Base-by-base conservation (phyloP, 495 filamentous ascomycete species). In the Penicillium lagena region DNA sequence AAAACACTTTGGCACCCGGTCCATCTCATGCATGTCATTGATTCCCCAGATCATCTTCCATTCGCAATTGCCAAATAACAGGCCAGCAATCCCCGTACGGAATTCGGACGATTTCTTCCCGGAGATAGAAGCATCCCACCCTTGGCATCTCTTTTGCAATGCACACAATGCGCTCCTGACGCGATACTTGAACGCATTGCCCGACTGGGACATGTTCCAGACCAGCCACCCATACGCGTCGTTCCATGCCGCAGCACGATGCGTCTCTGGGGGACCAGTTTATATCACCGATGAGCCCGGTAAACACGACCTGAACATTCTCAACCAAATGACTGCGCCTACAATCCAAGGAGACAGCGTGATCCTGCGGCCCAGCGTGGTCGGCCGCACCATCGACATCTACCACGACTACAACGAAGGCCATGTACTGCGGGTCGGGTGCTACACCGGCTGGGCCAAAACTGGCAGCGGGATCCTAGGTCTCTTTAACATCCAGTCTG, bases 131-230 rank as follows among this genome's bases (percentile, higher is more conserved):
- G 72, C 75, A 9, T 86, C 84, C 5, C 93, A 97, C 52, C 77
- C 90, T 1, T 97, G 91, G 90, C 93, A 98, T 64, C 71, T 98
- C 37, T 98, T 90, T 64, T 80, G 83, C 46, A 97, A 97, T 57
- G 89, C 91, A 2, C 86, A 96, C 62, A 96, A 94, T 58, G 69
- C 84, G n/a, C 73, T 96, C 11, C 71, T 95, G 13, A 91, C 90
- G 10, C 72, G 79, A 9, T 77, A 83, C 48, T 60, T 88, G 7
- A 87, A 87, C 45, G 77, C 77, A n/a, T 51, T 88, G 11, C 90
- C 90, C 0, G 93, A 98, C 63, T 98, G 93, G 93, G 93, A 97
- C 63, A 97, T 98, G 93, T 98, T 98, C 63, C 93, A 98, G 59
- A 95, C 93, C 1, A 70, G 70, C 22, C 87, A 91, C 55, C 68